A percentile compares a stretch with the other conserved stretches of the same genome.
These are phyloP conservation scores for Juglanconis sp. DNA, from an alignment of 2,329 filamentous ascomycete genomes.

Conservation along the genomic window DNA sequence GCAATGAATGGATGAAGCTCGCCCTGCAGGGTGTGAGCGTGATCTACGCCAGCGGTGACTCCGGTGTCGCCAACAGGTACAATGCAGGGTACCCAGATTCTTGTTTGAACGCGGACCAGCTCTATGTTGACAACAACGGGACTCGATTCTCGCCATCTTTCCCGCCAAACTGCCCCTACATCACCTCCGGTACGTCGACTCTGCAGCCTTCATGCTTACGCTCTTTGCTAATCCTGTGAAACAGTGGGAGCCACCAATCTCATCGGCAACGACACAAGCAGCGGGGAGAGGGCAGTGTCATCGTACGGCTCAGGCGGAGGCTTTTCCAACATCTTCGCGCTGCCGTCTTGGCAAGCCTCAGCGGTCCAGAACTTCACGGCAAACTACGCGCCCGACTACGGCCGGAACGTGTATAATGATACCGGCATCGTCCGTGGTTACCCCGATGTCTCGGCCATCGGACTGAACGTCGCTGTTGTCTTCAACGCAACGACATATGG, in stretches of 20 bases:
- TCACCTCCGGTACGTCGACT: constrained; percentile 22
- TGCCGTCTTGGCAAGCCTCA: constrained; percentile 38
- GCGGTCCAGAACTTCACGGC: constrained; percentile 36
- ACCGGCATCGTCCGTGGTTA: constrained; percentile 37
- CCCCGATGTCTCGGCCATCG: constrained; percentile 55
- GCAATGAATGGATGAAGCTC: constrained; percentile 51
- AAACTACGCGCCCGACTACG: constrained; percentile 36
- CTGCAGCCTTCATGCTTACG: constrained; percentile 1
- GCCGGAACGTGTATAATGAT: constrained; percentile 42
- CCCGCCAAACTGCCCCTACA: constrained; percentile 12
- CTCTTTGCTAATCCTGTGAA: background rate
- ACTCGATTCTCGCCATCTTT: constrained; percentile 15
- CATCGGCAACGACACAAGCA: constrained; percentile 9
- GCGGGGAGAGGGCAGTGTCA: constrained; percentile 21
- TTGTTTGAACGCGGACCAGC: constrained; percentile 4
- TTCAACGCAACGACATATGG: constrained; percentile 22
- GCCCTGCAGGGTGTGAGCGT: constrained; percentile 45
- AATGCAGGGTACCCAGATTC: constrained; percentile 13
- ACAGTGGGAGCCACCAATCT: constrained; percentile 12
- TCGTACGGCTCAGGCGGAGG: constrained; percentile 39
- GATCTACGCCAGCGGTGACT: constrained; percentile 46
- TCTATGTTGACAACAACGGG: constrained; percentile 12
- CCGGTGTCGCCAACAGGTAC: constrained; percentile 27
- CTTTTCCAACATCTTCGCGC: constrained; percentile 44
- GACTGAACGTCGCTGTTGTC: constrained; percentile 28